phyloP scores from a whole-genome alignment of 305 asterid genomes.

The Rubia peregrina region DNA sequence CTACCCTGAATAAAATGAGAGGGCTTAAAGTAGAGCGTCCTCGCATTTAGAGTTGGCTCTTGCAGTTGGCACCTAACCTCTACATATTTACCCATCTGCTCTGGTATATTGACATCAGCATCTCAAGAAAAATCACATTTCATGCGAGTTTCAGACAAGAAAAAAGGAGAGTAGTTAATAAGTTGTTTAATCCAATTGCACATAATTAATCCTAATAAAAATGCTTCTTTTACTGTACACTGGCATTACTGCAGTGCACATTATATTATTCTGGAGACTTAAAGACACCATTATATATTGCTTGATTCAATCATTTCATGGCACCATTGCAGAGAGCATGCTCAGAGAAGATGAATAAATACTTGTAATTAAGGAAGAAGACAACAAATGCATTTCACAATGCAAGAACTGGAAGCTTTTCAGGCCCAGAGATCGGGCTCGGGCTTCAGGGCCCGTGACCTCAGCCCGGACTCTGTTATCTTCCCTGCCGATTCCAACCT shows the following conservation, averaged over 20 bases:
- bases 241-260: not conserved
- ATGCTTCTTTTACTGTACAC: not conserved
- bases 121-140: not conserved
- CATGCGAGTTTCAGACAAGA: not conserved
- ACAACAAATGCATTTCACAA: slow-evolving; percentile 24
- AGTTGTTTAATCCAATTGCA: not conserved
- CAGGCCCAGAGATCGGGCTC: slow-evolving; percentile 41
- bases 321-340: slow-evolving; percentile 4
- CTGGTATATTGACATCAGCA: not conserved
- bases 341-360: not conserved
- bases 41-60: not conserved
- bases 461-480: slow-evolving; percentile 85
- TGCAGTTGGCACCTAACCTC: not conserved
- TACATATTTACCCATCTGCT: not conserved
- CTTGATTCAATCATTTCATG: slow-evolving; percentile 2
- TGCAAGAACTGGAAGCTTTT: slow-evolving; percentile 54
- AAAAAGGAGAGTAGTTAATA: too few species aligned
- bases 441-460: slow-evolving; percentile 59
- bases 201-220: not conserved
- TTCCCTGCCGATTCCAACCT: slow-evolving; percentile 65
- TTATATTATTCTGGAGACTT: not conserved
- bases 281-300: not conserved
- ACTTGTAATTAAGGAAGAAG: slow-evolving; percentile 1
- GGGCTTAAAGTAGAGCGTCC: not conserved
- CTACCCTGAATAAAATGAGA: too few species aligned